Evolutionary conservation across 805 yeast species (phyloP).

Genomic region (Vanderwaltozyma yarrowii): DNA sequence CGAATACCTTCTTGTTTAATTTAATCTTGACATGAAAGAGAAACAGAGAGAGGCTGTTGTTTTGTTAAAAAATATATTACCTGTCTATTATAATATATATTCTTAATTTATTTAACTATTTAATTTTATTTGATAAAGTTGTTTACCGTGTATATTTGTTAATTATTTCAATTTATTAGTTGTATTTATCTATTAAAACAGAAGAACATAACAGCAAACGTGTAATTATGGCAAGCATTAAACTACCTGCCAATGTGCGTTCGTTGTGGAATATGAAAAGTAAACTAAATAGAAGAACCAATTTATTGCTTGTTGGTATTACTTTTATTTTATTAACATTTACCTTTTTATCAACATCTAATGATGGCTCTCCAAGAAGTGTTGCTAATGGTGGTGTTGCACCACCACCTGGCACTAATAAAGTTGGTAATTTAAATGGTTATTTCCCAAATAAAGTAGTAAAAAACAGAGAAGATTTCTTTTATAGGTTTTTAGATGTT

Average conservation of each 20-base stretch:
- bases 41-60: too few relatives aligned
- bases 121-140: too few relatives aligned
- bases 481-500: conserved; percentile 1
- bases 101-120: too few relatives aligned
- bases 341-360: conserved; percentile 1
- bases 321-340: conserved; percentile 1
- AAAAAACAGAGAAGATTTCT: conserved; percentile 1
- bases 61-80: too few relatives aligned
- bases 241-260: too few relatives aligned
- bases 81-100: too few relatives aligned
- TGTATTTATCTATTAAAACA: too few relatives aligned
- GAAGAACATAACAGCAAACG: too few relatives aligned
- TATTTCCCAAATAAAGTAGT: conserved; percentile 1
- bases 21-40: too few relatives aligned
- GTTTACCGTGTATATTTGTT: too few relatives aligned
- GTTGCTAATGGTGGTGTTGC: neutral
- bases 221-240: neutral
- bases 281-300: neutral
- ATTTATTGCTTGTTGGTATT: neutral
- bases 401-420: neutral
- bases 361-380: neutral
- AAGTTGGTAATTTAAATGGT: conserved; percentile 1
- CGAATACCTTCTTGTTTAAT: too few relatives aligned
- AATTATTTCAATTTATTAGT: too few relatives aligned
- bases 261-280: neutral